A percentile compares a stretch with the other conserved stretches of the same genome.
Evolutionary conservation across 306 rosid genomes (phyloP).

Genomic region (Neltuma alba): DNA sequence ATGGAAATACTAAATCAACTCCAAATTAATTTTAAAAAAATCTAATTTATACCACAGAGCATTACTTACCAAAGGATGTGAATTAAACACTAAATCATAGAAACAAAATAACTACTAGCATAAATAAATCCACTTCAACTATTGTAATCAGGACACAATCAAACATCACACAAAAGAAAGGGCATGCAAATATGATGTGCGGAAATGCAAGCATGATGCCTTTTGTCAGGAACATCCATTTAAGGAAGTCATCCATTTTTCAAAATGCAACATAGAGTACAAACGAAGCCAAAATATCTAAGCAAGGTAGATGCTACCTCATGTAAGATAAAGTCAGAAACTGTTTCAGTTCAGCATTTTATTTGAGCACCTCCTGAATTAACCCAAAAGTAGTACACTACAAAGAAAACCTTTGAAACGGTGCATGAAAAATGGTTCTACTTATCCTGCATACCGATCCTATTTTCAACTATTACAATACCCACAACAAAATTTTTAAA

Average conservation of each 20-base stretch:
- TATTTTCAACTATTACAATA: slow-evolving; percentile 8
- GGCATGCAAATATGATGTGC: slow-evolving; percentile 5
- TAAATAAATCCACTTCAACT: slow-evolving; percentile 1
- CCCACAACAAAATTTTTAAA: too few species aligned
- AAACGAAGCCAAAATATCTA: slow-evolving; percentile 1
- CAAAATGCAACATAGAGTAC: slow-evolving; percentile 12
- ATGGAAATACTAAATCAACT: slow-evolving; percentile 29
- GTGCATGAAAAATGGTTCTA: slow-evolving; percentile 22
- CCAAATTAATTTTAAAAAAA: not conserved
- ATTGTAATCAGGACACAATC: slow-evolving; percentile 9
- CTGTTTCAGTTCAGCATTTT: not conserved
- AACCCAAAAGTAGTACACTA: not conserved
- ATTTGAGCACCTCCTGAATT: not conserved
- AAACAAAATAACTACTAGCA: slow-evolving; percentile 7
- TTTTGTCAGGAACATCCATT: slow-evolving; percentile 13
- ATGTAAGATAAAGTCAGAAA: not conserved
- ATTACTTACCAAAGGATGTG: not conserved
- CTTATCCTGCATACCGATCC: slow-evolving; percentile 6
- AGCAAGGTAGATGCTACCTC: not conserved
- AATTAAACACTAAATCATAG: slow-evolving; percentile 15
- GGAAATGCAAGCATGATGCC: slow-evolving; percentile 17
- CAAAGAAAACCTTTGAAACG: slow-evolving; percentile 22
- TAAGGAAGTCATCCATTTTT: slow-evolving; percentile 23
- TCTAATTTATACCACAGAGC: not conserved
- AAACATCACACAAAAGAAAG: not conserved